These are phyloP conservation scores for Puccinia coronata DNA, from an alignment of 1,284 basidiomycete genomes.

Conservation along the genomic window DNA sequence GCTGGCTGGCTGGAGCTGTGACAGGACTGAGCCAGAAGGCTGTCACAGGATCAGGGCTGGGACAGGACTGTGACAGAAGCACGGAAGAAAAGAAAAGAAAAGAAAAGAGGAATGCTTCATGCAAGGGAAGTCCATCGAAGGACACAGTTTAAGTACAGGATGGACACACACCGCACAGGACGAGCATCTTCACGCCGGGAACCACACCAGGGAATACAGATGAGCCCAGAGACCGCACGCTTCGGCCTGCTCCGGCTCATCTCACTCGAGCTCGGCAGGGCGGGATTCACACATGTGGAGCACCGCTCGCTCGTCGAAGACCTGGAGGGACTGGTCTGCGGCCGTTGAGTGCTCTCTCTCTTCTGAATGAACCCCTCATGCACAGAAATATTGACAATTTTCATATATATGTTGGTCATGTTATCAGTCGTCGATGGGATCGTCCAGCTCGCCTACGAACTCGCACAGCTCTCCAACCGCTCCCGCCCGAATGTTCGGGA, in stretches of 20 bases:
- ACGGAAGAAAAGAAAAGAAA: too few species aligned
- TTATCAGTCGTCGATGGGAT: constrained; percentile 34
- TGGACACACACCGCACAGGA: neutral
- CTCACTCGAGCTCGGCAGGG: neutral
- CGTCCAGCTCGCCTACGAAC: constrained; percentile 30
- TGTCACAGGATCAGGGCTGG: too few species aligned
- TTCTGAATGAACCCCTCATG: neutral
- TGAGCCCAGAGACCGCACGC: neutral
- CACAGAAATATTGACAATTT: neutral
- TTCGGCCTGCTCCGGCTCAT: constrained; percentile 35
- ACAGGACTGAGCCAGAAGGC: neutral
- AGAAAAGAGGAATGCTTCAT: too few species aligned
- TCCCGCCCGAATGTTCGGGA: constrained; percentile 41
- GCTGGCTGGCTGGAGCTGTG: neutral
- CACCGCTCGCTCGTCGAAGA: constrained; percentile 31
- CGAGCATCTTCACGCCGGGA: neutral
- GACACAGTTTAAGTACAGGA: too few species aligned
- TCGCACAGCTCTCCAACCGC: constrained; percentile 26
- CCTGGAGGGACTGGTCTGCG: constrained; percentile 36
- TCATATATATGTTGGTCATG: neutral
- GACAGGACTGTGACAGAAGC: neutral
- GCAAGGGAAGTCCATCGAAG: too few species aligned
- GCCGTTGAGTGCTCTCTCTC: constrained; percentile 25
- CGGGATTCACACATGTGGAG: constrained; percentile 40
- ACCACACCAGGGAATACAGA: neutral